Percentiles rank a stretch among this genome's conserved stretches.
phyloP scores from a whole-genome alignment of 345 rosid species.

The Adansonia digitata region DNA sequence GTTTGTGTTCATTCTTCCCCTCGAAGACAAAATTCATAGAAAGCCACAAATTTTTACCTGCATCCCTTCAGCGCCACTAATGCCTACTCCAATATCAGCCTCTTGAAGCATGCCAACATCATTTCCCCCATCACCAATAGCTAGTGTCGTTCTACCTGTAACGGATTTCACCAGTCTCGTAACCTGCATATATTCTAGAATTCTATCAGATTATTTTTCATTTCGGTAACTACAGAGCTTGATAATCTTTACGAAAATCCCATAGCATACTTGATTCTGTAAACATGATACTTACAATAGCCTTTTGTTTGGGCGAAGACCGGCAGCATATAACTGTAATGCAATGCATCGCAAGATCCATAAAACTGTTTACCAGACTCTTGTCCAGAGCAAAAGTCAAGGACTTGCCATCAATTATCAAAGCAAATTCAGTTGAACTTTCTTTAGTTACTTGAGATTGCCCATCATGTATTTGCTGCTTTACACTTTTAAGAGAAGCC shows the following conservation, averaged over 20 bases:
- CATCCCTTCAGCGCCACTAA: conserved; percentile 95
- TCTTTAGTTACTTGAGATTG: conserved; percentile 31
- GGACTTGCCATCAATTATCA: conserved; percentile 86
- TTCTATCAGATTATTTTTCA: conserved; percentile 38
- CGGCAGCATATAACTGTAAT: conserved; percentile 82
- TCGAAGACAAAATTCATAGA: background rate
- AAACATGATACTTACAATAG: conserved; percentile 59
- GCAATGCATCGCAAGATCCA: conserved; percentile 60
- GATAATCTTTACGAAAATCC: background rate
- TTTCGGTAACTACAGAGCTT: conserved; percentile 6
- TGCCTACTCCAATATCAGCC: conserved; percentile 95
- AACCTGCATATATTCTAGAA: conserved; percentile 55
- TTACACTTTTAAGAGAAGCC: conserved; percentile 58
- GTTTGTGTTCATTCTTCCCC: background rate
- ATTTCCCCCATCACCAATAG: conserved; percentile 94
- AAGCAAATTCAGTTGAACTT: conserved; percentile 33
- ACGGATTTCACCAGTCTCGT: conserved; percentile 70
- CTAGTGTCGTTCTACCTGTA: conserved; percentile 56
- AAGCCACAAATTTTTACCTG: conserved; percentile 43
- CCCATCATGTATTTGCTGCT: conserved; percentile 44
- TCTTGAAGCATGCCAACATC: conserved; percentile 98
- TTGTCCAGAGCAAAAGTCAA: conserved; percentile 53
- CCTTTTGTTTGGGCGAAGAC: conserved; percentile 92
- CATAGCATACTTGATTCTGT: background rate
- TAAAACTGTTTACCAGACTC: conserved; percentile 42